Evolutionary conservation across 1,139 yeast genomes (phyloP).

Genomic region (Blastobotrys arbuscula): DNA sequence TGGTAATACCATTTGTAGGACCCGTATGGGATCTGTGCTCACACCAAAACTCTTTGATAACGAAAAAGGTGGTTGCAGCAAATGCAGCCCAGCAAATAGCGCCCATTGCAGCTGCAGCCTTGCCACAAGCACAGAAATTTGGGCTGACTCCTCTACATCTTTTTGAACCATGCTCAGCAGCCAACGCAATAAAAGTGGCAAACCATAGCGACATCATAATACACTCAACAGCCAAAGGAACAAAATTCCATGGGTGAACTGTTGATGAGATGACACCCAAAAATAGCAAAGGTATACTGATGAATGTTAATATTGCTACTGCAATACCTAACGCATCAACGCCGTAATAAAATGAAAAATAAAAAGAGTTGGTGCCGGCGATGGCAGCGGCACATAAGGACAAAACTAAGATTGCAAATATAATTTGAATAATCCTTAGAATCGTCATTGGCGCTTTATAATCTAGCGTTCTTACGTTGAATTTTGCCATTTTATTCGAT

Average conservation of each 20-base stretch:
- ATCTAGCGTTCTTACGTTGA: too few relatives aligned
- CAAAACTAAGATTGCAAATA: conserved; percentile 4
- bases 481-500: too few relatives aligned
- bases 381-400: conserved; percentile 7
- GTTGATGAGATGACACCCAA: conserved; percentile 2
- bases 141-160: not conserved
- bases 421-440: not conserved
- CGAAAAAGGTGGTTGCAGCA: not conserved
- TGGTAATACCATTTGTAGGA: not conserved
- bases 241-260: not conserved
- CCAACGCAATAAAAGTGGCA: conserved; percentile 5
- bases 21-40: not conserved
- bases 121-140: conserved; percentile 6
- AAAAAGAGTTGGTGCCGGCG: not conserved
- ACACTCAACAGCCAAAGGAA: not conserved
- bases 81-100: conserved; percentile 7
- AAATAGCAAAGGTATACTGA: not conserved
- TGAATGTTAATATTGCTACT: conserved; percentile 1
- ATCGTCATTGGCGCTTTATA: not conserved
- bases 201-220: conserved; percentile 5
- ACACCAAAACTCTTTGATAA: not conserved
- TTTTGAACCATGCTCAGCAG: conserved; percentile 6
- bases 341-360: conserved; percentile 3
- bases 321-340: conserved; percentile 6
- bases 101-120: conserved; percentile 11